A percentile compares a stretch with the other conserved stretches of the same genome.
Evolutionary conservation across 495 filamentous ascomycete genomes (phyloP).

Genomic region (Podospora pseudopauciseta): DNA sequence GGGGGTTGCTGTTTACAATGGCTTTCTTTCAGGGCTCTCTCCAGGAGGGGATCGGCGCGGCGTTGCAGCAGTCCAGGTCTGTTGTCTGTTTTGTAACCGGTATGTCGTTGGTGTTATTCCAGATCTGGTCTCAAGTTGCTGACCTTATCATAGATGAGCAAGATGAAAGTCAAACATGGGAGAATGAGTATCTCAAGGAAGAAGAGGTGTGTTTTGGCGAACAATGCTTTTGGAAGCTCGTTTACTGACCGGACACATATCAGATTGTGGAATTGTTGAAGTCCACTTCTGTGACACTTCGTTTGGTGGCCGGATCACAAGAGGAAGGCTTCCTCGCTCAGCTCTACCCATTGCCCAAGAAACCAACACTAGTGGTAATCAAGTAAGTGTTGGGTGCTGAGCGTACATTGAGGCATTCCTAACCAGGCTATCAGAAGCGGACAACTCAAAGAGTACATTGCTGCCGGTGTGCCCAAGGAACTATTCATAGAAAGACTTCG

Average conservation of each 20-base stretch:
- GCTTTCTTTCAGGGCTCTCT: constrained; percentile 73
- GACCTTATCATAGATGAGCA: constrained; percentile 50
- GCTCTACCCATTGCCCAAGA: constrained; percentile 69
- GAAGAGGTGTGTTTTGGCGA: constrained; percentile 44
- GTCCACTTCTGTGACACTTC: constrained; percentile 60
- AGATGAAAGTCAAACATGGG: constrained; percentile 67
- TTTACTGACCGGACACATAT: constrained; percentile 2
- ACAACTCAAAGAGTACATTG: constrained; percentile 62
- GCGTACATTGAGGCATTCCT: background rate
- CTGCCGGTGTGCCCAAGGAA: constrained; percentile 53
- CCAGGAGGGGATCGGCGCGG: constrained; percentile 70
- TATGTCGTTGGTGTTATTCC: constrained; percentile 15
- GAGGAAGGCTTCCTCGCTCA: constrained; percentile 79
- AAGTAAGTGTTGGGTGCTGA: constrained; percentile 44
- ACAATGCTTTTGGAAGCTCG: background rate
- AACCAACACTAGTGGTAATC: constrained; percentile 75
- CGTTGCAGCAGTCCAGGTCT: constrained; percentile 57
- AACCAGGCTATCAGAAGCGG: constrained; percentile 45
- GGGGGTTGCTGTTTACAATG: constrained; percentile 40
- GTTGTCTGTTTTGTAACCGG: constrained; percentile 52
- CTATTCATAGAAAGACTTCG: constrained; percentile 53
- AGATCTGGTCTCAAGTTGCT: constrained; percentile 2
- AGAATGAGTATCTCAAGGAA: constrained; percentile 65
- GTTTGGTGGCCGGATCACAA: constrained; percentile 63
- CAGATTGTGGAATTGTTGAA: constrained; percentile 49